phyloP scores from a whole-genome alignment of 305 asterid species.

The Solanum hybrid region DNA sequence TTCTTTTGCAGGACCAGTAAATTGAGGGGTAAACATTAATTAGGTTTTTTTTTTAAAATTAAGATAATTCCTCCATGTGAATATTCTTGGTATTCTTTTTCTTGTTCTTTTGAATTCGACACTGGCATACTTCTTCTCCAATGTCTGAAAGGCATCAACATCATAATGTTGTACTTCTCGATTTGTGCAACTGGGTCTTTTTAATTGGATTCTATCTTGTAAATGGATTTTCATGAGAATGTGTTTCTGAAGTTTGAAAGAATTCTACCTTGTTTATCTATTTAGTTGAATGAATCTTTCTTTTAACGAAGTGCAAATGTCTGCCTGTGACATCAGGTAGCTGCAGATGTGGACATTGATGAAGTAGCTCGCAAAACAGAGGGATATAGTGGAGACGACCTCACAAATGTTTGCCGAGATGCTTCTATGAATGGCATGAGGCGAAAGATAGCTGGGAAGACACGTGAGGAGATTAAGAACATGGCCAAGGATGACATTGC shows the following conservation, averaged over 20 bases:
- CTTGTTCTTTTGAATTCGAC: not conserved
- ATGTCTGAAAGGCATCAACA: not conserved
- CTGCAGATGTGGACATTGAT: conserved; percentile 79
- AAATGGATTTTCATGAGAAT: not conserved
- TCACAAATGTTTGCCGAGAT: conserved; percentile 89
- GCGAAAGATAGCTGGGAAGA: conserved; percentile 92
- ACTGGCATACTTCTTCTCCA: not conserved
- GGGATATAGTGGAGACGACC: conserved; percentile 98
- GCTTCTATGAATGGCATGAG: conserved; percentile 89
- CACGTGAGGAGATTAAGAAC: conserved; percentile 90
- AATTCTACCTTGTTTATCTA: not conserved
- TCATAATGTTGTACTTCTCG: not conserved
- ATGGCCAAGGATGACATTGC: conserved; percentile 93
- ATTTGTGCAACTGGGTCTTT: not conserved
- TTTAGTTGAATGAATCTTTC: not conserved
- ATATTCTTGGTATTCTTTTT: not conserved
- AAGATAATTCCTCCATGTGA: not conserved
- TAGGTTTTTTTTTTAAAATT: not conserved
- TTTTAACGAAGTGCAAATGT: not conserved
- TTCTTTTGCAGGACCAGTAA: not conserved
- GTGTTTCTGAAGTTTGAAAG: not conserved
- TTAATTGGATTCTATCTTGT: not conserved
- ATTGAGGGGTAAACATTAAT: not conserved
- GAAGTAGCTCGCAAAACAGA: conserved; percentile 87
- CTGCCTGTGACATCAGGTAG: conserved; percentile 33